Percentiles rank a stretch among this genome's conserved stretches.
Conservation (phyloP, 495 filamentous ascomycete genomes). For the Peziza echinospora region DNA sequence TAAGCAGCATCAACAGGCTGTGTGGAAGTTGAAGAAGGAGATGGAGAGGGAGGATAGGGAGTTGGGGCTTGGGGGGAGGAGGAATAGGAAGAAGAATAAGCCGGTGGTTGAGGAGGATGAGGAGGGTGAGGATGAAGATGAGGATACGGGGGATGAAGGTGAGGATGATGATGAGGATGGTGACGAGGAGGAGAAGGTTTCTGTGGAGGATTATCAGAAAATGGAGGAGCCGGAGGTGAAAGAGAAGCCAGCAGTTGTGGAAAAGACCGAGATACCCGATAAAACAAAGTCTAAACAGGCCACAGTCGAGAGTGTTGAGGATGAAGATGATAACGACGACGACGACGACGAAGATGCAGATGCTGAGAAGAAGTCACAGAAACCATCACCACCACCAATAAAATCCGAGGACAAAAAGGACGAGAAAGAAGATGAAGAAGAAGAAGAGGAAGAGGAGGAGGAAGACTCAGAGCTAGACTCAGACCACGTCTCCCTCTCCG, state of each 20-base stretch:
- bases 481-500: conserved; percentile 6
- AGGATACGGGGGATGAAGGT: background rate
- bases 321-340: too few relatives aligned
- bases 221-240: background rate
- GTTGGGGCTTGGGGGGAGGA: conserved; percentile 29
- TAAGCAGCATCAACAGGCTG: conserved; percentile 78
- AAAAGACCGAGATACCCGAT: too few relatives aligned
- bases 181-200: too few relatives aligned
- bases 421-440: background rate
- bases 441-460: background rate
- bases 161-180: too few relatives aligned
- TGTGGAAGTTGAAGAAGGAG: conserved; percentile 53
- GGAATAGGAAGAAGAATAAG: conserved; percentile 3
- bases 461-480: conserved; percentile 5
- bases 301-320: too few relatives aligned
- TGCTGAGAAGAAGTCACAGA: too few relatives aligned
- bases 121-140: conserved; percentile 2
- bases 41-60: conserved; percentile 57
- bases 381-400: background rate
- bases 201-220: too few relatives aligned
- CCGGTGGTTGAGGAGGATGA: background rate
- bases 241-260: conserved; percentile 3
- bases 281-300: too few relatives aligned
- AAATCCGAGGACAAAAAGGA: background rate
- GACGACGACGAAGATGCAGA: too few relatives aligned